These are phyloP conservation scores for Neofusicoccum ribis DNA, from an alignment of 2,329 filamentous ascomycete species.

Conservation along the genomic window DNA sequence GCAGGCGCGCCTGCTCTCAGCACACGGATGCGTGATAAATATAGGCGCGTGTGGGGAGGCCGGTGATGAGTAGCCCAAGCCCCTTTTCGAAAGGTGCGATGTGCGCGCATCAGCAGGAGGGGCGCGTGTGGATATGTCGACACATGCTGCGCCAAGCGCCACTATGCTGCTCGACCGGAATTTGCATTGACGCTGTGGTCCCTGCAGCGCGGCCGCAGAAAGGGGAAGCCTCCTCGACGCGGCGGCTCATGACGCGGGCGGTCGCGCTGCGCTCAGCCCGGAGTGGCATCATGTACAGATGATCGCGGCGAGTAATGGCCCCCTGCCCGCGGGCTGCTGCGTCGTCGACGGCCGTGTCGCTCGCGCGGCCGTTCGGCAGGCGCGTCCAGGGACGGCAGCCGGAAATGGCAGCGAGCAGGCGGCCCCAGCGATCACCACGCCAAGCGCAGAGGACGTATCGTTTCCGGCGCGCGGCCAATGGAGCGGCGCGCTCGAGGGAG, in stretches of 20 bases:
- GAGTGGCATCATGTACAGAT: constrained; percentile 3
- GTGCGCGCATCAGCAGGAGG: not conserved
- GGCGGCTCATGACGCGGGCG: not conserved
- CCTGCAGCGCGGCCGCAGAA: constrained; percentile 5
- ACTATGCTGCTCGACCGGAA: not conserved
- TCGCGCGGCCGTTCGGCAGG: not conserved
- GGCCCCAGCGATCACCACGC: not conserved
- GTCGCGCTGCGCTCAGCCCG: not conserved
- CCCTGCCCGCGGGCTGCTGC: not conserved
- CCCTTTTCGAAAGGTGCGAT: constrained; percentile 5
- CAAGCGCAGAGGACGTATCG: not conserved
- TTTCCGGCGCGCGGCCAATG: constrained; percentile 4
- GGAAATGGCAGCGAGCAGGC: not conserved
- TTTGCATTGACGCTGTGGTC: constrained; percentile 7
- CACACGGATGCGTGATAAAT: constrained; percentile 13
- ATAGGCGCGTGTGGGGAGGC: constrained; percentile 16
- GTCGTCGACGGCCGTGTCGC: no score
- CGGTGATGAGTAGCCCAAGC: not conserved
- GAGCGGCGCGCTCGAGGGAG: not conserved
- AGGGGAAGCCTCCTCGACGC: constrained; percentile 4
- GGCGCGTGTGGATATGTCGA: not conserved
- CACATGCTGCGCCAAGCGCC: constrained; percentile 14
- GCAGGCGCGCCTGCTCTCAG: not conserved
- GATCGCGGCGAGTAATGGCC: not conserved
- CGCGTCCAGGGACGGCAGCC: not conserved